A percentile compares a stretch with the other conserved stretches of the same genome.
Evolutionary conservation across 169 alveolate species (phyloP).

Genomic region (Plasmodium billcollinsi): DNA sequence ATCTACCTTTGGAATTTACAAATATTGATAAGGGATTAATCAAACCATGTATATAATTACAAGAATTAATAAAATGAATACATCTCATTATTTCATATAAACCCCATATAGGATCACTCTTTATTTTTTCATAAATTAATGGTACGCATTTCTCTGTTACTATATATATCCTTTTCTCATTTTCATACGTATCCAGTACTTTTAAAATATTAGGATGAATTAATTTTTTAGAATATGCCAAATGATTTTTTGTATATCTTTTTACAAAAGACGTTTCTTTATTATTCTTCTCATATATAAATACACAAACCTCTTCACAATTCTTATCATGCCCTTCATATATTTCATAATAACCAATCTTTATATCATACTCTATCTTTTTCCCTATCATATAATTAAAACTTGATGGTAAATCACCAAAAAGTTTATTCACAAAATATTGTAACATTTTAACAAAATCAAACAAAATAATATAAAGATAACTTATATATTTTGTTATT

Average conservation of each 20-base stretch:
- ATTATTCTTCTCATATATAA: constrained; percentile 56
- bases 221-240: constrained; percentile 72
- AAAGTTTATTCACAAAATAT: constrained; percentile 47
- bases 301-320: constrained; percentile 57
- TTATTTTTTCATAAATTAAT: constrained; percentile 67
- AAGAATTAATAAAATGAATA: constrained; percentile 79
- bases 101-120: constrained; percentile 23
- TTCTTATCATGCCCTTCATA: constrained; percentile 44
- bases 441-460: constrained; percentile 23
- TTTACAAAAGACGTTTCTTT: constrained; percentile 56
- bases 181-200: constrained; percentile 79
- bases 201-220: constrained; percentile 83
- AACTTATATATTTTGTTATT: neutral
- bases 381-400: constrained; percentile 49
- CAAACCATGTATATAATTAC: constrained; percentile 80
- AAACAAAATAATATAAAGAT: too few species aligned
- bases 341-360: constrained; percentile 44
- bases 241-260: constrained; percentile 79
- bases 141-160: constrained; percentile 86
- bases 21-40: constrained; percentile 78
- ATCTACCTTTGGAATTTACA: constrained; percentile 75
- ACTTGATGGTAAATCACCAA: constrained; percentile 67
- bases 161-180: constrained; percentile 80
- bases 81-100: constrained; percentile 75
- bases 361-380: constrained; percentile 14